Evolutionary conservation across 306 rosid genomes (phyloP), one percentile per base, ranked within the genome.

Genomic region (Medicago arabica): DNA sequence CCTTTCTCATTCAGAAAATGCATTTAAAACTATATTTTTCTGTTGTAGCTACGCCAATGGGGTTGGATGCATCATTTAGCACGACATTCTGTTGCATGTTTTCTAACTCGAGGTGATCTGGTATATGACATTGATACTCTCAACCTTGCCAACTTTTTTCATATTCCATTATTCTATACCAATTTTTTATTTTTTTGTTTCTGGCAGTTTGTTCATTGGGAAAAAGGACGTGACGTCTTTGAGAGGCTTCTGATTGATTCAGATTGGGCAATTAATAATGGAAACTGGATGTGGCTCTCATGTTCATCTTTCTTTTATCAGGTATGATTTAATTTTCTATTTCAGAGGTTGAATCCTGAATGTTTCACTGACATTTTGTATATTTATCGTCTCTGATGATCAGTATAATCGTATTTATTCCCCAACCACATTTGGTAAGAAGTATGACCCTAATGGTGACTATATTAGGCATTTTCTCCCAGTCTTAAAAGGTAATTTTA

Each of bases 61-160:
- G 97, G 98, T 68, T 91, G 98, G 98, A 92, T 92, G 93, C 98
- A 94, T 80, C 98, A 94, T 86, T 78, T 94, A 81, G 98, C 98
- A 62, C 90, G 98, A 6, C 98, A 94, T 77, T 83, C 84, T 66
- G 98, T 94, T 73, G 98, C 96, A 2, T 94, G 98, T 78, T 94
- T 90, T 75, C 86, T 92, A 40, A 92, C 98, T 54, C 96, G 97
- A 8, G 98, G 98, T 25, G 98, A 92, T 86, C 89, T 94, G 95
- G 98, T 94, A 88, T 61, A 40, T 54, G 53, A 69, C 49, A 47
- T 39, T 39, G 40, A 58, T 74, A 55, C 62, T 36, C 6, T 46
- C 28, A 18, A 72, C 5, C 71, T 49, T 36, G 61, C 53, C 60
- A 65, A n/a, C 18, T 38, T 74, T 67, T 28, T 40, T 14, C 14